These are phyloP conservation scores for Phaeosphaeriaceae sp. DNA, from an alignment of 2,329 filamentous ascomycete genomes.

Conservation along the genomic window DNA sequence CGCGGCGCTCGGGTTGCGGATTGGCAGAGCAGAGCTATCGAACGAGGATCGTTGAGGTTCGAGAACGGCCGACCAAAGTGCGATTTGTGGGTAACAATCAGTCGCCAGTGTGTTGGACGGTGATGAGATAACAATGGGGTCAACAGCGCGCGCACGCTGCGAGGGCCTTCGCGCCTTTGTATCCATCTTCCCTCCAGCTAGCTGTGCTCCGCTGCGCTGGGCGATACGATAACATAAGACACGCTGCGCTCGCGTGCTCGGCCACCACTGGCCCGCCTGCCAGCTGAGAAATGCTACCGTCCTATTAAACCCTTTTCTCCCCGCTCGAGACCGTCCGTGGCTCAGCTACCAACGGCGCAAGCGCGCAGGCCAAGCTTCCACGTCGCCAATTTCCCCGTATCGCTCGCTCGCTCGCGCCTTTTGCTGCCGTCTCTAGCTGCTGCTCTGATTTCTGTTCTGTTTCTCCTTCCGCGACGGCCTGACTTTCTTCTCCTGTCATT, in stretches of 20 bases:
- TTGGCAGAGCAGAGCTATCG: slow-evolving; percentile 19
- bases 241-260: slow-evolving; percentile 10
- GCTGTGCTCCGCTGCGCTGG: slow-evolving; percentile 9
- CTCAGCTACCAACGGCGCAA: slow-evolving; percentile 7
- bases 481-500: not conserved
- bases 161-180: not conserved
- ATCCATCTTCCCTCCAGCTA: not conserved
- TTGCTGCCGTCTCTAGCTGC: not conserved
- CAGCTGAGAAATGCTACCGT: slow-evolving; percentile 12
- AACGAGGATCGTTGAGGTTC: slow-evolving; percentile 30
- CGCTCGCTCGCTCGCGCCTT: not conserved
- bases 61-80: slow-evolving; percentile 20
- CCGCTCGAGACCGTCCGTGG: slow-evolving; percentile 12
- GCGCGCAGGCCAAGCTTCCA: not conserved
- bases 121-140: not conserved
- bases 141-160: slow-evolving; percentile 5
- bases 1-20: slow-evolving; percentile 27
- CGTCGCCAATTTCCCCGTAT: slow-evolving; percentile 2
- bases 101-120: slow-evolving; percentile 4
- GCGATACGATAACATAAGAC: not conserved
- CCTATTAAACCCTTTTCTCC: slow-evolving; percentile 4
- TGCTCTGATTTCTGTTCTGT: not conserved
- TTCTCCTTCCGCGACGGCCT: not conserved
- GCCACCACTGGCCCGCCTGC: slow-evolving; percentile 4
- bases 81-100: not conserved